Evolutionary conservation across 1,284 basidiomycete genomes (phyloP).

Genomic region (Cerioporus squamosus): DNA sequence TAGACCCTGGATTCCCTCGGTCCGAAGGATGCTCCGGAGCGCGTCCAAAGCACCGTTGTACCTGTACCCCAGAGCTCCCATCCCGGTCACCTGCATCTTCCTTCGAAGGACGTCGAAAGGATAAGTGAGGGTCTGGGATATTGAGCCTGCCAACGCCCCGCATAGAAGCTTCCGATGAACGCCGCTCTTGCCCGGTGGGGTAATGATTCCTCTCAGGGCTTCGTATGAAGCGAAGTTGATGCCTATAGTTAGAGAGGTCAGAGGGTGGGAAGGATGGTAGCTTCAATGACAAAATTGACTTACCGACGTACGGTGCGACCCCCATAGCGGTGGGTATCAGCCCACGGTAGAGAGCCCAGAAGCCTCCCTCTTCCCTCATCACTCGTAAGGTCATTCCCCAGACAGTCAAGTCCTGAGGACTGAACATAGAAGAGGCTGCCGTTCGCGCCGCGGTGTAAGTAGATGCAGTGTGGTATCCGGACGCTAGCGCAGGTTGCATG

Average conservation of each 20-base stretch:
- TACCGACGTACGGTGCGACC: conserved; percentile 87
- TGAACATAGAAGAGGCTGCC: conserved; percentile 41
- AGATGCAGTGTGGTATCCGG: conserved; percentile 60
- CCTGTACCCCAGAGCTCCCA: conserved; percentile 68
- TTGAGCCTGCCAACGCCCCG: conserved; percentile 79
- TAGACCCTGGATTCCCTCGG: conserved; percentile 77
- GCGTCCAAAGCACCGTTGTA: conserved; percentile 85
- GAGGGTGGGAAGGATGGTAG: conserved; percentile 9
- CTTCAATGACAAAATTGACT: conserved; percentile 11
- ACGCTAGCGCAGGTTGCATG: conserved; percentile 43
- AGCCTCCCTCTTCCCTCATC: conserved; percentile 88
- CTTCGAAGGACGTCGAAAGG: conserved; percentile 94
- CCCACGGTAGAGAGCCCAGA: conserved; percentile 87
- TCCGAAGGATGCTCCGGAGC: conserved; percentile 66
- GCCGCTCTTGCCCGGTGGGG: conserved; percentile 75
- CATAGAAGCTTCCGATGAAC: conserved; percentile 70
- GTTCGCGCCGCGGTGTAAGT: conserved; percentile 23
- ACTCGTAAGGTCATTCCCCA: conserved; percentile 91
- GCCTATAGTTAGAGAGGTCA: conserved; percentile 44
- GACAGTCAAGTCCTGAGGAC: conserved; percentile 71
- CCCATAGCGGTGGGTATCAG: conserved; percentile 88
- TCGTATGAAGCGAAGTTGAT: conserved; percentile 87
- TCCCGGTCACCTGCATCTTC: conserved; percentile 95
- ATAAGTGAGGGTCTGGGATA: conserved; percentile 94
- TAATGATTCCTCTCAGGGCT: conserved; percentile 69